A percentile compares a stretch with the other conserved stretches of the same genome.
phyloP scores from a whole-genome alignment of 306 rosid genomes.

The Corylus avellana region DNA sequence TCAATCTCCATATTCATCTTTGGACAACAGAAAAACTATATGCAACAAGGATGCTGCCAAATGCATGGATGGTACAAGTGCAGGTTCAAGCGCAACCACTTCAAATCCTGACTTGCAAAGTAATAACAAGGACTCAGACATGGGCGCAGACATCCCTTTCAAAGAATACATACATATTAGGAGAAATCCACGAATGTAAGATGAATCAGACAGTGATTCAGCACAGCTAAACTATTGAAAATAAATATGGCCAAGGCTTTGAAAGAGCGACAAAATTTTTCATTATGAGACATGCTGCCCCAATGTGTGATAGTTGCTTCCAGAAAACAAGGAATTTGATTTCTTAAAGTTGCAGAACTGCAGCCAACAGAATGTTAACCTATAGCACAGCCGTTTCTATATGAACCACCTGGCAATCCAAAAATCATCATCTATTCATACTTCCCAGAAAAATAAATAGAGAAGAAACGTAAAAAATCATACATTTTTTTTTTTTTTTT shows the following conservation, averaged over 20 bases:
- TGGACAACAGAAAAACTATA: not conserved
- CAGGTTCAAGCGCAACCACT: not conserved
- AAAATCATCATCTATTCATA: not conserved
- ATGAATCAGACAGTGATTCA: not conserved
- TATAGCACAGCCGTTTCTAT: not conserved
- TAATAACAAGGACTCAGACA: not conserved
- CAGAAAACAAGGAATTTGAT: not conserved
- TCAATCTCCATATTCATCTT: not conserved
- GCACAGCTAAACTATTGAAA: not conserved
- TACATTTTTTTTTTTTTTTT: no score
- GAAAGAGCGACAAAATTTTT: not conserved
- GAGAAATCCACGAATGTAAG: not conserved
- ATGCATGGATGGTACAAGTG: not conserved
- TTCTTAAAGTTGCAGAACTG: not conserved
- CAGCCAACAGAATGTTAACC: not conserved
- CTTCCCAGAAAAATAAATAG: not conserved
- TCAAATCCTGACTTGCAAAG: not conserved
- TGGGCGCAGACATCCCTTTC: not conserved
- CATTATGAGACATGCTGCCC: not conserved
- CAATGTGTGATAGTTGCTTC: not conserved
- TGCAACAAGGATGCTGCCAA: not conserved
- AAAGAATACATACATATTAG: not conserved
- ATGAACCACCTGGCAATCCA: not conserved
- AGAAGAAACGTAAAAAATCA: no score
- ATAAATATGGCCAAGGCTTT: slow-evolving; percentile 1